Percentiles rank a stretch among this genome's conserved stretches.
phyloP scores from a whole-genome alignment of 1,284 basidiomycete species.

The Tetrapyrgos nigripes region DNA sequence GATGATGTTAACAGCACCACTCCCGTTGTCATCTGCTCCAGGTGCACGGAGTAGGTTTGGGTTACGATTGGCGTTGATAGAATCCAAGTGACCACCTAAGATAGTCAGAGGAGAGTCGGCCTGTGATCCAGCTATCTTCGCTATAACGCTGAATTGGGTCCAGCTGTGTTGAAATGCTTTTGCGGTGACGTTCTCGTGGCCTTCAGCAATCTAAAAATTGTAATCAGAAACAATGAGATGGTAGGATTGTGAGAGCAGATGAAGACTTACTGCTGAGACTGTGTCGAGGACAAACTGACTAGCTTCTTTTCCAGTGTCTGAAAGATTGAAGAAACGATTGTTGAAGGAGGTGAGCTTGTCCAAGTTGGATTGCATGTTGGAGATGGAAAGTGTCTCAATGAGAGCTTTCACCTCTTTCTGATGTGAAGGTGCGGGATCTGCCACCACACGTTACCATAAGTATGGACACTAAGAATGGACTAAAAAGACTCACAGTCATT shows the following conservation, averaged over 20 bases:
- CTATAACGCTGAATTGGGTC: conserved; percentile 71
- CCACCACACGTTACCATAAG: too few relatives aligned
- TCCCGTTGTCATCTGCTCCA: conserved; percentile 37
- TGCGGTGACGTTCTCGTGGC: conserved; percentile 53
- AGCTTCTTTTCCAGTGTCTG: conserved; percentile 45
- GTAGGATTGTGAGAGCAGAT: not conserved
- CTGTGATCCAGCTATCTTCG: conserved; percentile 46
- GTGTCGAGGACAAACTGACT: conserved; percentile 41
- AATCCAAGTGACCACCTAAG: conserved; percentile 51
- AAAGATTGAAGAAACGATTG: conserved; percentile 54
- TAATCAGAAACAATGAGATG: not conserved
- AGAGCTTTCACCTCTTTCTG: conserved; percentile 41
- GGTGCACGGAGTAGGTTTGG: conserved; percentile 14
- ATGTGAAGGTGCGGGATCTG: conserved; percentile 47
- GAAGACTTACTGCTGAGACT: not conserved
- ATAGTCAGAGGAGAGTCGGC: conserved; percentile 38
- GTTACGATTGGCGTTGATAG: conserved; percentile 19
- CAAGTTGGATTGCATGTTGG: conserved; percentile 49
- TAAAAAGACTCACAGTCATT: conserved; percentile 36
- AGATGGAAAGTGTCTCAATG: conserved; percentile 45
- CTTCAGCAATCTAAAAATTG: conserved; percentile 38
- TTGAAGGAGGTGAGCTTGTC: conserved; percentile 47
- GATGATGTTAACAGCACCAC: conserved; percentile 45
- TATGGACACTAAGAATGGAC: conserved; percentile 2
- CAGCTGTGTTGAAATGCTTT: conserved; percentile 66